Base-by-base conservation (phyloP, 805 yeast species). In the Peterozyma toletana region DNA sequence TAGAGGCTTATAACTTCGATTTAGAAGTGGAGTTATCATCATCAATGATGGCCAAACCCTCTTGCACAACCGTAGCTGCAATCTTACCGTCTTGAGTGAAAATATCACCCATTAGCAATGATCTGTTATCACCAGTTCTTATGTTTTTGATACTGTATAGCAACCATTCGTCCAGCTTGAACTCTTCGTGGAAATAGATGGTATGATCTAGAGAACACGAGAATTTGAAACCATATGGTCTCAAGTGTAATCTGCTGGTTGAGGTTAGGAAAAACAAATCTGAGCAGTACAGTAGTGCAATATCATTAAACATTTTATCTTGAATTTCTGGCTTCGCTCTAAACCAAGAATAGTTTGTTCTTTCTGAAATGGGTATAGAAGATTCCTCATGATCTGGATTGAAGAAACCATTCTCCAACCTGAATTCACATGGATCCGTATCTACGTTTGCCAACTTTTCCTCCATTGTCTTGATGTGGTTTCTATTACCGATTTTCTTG, bases 201-300 rank as follows among this genome's bases (percentile, higher is more conserved):
- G 79, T 62, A 54, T 83, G 89, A 50, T 83, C 89, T 49, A 83
- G 58, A 17, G 85, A 77, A 3, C 79, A 81, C 13, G 79, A 73
- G 49, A 77, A 71, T 33, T 67, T 69, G 14, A 75, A 66, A 46
- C 66, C 67, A 56, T 71, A 53, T 17, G 70, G 71, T 36, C 70
- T 58, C 42, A 75, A 57, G 43, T 78, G 71, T 42, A 75, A 62
- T 46, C 83, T 69, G 50, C 75, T 77, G 31, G 78, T 62, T 2
- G 80, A 59, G 11, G 75, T 67, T 40, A 82, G 57, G 45, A 76
- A 70, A 45, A 75, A 70, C 11, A 80, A 69, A 54, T 83, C 88
- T 0, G 84, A 71, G 10, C 79, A 59, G 46, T 77, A 77, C 2
- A 82, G 80, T 39, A 80, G 55, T 0, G 82, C 82, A 9, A 73